Conservation (phyloP, 768 basidiomycete genomes). For the Lactarius hengduanensis region DNA sequence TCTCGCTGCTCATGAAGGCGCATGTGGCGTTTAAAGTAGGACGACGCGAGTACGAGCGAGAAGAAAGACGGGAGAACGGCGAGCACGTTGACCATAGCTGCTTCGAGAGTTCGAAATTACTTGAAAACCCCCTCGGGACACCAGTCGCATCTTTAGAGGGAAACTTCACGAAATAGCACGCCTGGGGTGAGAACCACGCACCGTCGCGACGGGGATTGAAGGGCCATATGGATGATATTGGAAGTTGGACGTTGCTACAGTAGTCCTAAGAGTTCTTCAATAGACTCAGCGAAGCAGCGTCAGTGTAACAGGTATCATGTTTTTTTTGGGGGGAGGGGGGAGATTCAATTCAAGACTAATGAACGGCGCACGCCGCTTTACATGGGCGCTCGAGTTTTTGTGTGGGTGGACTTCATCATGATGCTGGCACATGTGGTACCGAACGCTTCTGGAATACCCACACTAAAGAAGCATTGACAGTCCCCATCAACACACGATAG, state of each 20-base stretch:
- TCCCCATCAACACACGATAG: too few relatives aligned
- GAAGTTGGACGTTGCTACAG: not conserved
- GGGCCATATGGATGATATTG: too few relatives aligned
- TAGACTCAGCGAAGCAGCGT: not conserved
- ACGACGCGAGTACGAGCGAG: not conserved
- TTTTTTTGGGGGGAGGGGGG: too few relatives aligned
- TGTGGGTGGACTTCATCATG: too few relatives aligned
- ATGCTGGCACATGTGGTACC: too few relatives aligned
- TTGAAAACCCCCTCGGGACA: not conserved
- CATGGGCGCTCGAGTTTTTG: too few relatives aligned
- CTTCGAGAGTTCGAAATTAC: not conserved
- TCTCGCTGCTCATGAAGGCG: slow-evolving; percentile 15
- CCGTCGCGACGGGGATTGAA: not conserved
- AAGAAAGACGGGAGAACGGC: not conserved
- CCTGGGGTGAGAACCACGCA: not conserved
- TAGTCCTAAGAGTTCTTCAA: not conserved
- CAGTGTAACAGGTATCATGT: not conserved
- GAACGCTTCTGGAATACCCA: too few relatives aligned
- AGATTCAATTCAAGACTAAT: too few relatives aligned
- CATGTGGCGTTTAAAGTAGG: not conserved
- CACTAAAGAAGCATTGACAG: too few relatives aligned
- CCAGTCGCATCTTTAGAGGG: not conserved
- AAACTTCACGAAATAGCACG: not conserved
- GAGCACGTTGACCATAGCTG: not conserved
- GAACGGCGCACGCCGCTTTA: too few relatives aligned